These are phyloP conservation scores for Xylaria scruposa DNA, from an alignment of 495 filamentous ascomycete species.

Conservation along the genomic window DNA sequence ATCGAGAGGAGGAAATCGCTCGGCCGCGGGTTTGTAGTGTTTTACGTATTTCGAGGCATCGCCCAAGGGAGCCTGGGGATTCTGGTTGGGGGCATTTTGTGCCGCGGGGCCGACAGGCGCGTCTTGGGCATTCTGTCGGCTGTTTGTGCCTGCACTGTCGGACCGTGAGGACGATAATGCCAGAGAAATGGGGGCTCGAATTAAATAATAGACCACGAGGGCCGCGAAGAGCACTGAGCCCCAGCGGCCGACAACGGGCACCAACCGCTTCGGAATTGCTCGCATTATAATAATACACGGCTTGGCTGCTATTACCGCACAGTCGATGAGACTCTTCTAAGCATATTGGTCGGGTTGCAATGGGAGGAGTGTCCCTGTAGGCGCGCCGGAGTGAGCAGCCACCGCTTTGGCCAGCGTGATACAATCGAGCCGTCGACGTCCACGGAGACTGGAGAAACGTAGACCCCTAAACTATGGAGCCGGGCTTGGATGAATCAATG, in stretches of 20 bases:
- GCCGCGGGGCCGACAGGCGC: slow-evolving; percentile 20
- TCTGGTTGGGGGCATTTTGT: slow-evolving; percentile 31
- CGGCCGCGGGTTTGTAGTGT: slow-evolving; percentile 38
- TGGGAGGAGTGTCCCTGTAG: slow-evolving; percentile 1
- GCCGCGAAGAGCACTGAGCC: slow-evolving; percentile 36
- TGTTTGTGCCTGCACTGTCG: slow-evolving; percentile 13
- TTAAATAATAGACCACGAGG: slow-evolving; percentile 38
- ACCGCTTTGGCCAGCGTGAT: background rate
- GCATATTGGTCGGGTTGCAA: slow-evolving; percentile 37
- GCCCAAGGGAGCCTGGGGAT: slow-evolving; percentile 31
- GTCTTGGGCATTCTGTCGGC: slow-evolving; percentile 15
- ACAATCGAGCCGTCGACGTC: background rate
- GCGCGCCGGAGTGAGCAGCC: slow-evolving; percentile 26
- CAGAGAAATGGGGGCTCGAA: slow-evolving; percentile 35
- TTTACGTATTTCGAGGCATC: slow-evolving; percentile 30
- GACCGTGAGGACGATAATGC: slow-evolving; percentile 25
- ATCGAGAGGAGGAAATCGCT: slow-evolving; percentile 30
- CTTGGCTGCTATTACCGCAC: slow-evolving; percentile 37
- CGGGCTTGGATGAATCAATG: background rate
- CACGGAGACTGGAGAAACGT: background rate
- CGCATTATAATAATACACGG: slow-evolving; percentile 34
- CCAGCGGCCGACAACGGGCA: slow-evolving; percentile 39
- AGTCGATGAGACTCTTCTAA: slow-evolving; percentile 25
- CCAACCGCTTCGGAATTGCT: slow-evolving; percentile 38
- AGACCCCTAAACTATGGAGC: slow-evolving; percentile 12